phyloP scores from a whole-genome alignment of 495 filamentous ascomycete genomes.

The Podospora appendiculata region DNA sequence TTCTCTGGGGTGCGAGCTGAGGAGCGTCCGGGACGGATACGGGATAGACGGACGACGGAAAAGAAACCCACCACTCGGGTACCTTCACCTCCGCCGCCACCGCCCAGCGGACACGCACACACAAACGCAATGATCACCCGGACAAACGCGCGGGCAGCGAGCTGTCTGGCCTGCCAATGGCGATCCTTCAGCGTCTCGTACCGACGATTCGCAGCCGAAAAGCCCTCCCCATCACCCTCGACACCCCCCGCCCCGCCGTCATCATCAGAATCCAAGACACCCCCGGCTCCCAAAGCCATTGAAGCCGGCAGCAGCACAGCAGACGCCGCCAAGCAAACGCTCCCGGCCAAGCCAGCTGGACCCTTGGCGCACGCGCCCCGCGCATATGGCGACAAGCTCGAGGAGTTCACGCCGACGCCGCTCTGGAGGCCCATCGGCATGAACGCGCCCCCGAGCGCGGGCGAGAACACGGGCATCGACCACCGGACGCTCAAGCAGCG shows the following conservation, averaged over 20 bases:
- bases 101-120: too few species aligned
- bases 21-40: background rate
- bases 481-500: constrained; percentile 55
- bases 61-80: too few species aligned
- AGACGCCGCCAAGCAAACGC: background rate
- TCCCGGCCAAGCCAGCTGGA: constrained; percentile 6
- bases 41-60: too few species aligned
- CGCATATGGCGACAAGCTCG: constrained; percentile 46
- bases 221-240: constrained; percentile 3
- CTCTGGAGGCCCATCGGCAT: constrained; percentile 79
- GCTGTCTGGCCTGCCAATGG: constrained; percentile 41
- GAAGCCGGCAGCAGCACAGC: too few species aligned
- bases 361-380: constrained; percentile 43
- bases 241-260: constrained; percentile 9
- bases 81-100: too few species aligned
- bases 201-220: constrained; percentile 25
- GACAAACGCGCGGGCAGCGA: constrained; percentile 7
- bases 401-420: constrained; percentile 56
- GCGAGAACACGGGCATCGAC: constrained; percentile 77
- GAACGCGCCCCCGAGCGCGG: constrained; percentile 56
- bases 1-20: constrained; percentile 11
- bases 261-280: background rate
- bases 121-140: constrained; percentile 16
- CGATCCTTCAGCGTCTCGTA: constrained; percentile 38
- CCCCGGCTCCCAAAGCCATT: background rate